Conservation (phyloP, 2,329 filamentous ascomycete genomes). For the Chaetomium sp. region DNA sequence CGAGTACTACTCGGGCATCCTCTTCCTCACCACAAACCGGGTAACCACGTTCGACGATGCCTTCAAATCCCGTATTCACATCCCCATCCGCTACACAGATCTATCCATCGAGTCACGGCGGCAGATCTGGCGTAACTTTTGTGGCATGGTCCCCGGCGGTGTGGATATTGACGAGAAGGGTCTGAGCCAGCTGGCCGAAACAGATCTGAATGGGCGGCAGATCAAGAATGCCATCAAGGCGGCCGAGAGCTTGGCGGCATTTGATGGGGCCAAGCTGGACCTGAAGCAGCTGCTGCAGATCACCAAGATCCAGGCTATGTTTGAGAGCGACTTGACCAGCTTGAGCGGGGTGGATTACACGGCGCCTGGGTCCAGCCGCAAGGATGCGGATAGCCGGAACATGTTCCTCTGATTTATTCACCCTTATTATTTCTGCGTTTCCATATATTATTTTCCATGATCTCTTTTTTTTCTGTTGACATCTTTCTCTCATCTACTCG, state of each 20-base stretch:
- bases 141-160: conserved; percentile 20
- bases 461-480: background rate
- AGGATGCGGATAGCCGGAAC: conserved; percentile 20
- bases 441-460: background rate
- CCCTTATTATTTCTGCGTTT: background rate
- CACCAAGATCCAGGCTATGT: conserved; percentile 23
- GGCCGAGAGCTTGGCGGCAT: conserved; percentile 22
- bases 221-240: conserved; percentile 33
- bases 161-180: conserved; percentile 22
- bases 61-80: background rate
- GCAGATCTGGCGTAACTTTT: conserved; percentile 22
- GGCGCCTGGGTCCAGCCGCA: conserved; percentile 17
- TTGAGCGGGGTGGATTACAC: conserved; percentile 21
- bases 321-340: conserved; percentile 22
- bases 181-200: conserved; percentile 26
- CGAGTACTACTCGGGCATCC: background rate
- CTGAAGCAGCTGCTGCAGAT: conserved; percentile 22
- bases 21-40: background rate
- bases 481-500: too few species aligned
- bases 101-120: background rate
- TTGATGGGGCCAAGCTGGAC: conserved; percentile 20
- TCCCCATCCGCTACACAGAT: background rate
- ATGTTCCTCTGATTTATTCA: conserved; percentile 20
- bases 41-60: background rate
- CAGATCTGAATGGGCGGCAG: conserved; percentile 35